Percentiles rank a stretch among this genome's conserved stretches.
phyloP scores from a whole-genome alignment of 2,329 filamentous ascomycete genomes.

The Fusarium nurragi region DNA sequence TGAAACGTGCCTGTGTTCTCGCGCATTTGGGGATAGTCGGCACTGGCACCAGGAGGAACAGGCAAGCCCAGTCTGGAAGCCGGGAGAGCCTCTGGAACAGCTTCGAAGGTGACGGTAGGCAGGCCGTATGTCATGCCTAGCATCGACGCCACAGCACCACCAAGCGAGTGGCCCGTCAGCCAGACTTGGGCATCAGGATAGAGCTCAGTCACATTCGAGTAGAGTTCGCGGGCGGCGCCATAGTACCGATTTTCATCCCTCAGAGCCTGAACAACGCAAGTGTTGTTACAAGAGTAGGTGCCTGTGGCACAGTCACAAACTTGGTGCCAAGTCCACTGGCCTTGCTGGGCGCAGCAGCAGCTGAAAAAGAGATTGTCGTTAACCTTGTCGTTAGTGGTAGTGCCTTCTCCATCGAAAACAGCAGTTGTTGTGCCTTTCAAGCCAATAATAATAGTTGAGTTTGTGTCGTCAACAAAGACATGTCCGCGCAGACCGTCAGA shows the following conservation, averaged over 20 bases:
- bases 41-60: conserved; percentile 79
- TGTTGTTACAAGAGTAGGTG: conserved; percentile 91
- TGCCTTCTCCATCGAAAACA: conserved; percentile 95
- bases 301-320: conserved; percentile 92
- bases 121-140: conserved; percentile 90
- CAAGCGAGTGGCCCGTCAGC: conserved; percentile 92
- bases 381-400: conserved; percentile 95
- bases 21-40: conserved; percentile 75
- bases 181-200: conserved; percentile 88
- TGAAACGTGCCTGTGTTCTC: conserved; percentile 83
- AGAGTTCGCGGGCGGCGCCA: conserved; percentile 85
- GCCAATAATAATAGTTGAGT: conserved; percentile 88
- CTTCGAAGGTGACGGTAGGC: conserved; percentile 92
- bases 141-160: conserved; percentile 87
- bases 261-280: conserved; percentile 81
- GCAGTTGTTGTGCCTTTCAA: conserved; percentile 91
- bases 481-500: conserved; percentile 89
- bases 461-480: conserved; percentile 86
- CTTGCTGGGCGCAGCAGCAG: conserved; percentile 95
- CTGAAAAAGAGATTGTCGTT: conserved; percentile 99
- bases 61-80: conserved; percentile 87
- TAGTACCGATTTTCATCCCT: conserved; percentile 91
- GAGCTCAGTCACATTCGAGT: conserved; percentile 88
- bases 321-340: conserved; percentile 87
- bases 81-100: conserved; percentile 88